Base-by-base conservation (phyloP, 495 filamentous ascomycete genomes). In the Echria macrotheca region DNA sequence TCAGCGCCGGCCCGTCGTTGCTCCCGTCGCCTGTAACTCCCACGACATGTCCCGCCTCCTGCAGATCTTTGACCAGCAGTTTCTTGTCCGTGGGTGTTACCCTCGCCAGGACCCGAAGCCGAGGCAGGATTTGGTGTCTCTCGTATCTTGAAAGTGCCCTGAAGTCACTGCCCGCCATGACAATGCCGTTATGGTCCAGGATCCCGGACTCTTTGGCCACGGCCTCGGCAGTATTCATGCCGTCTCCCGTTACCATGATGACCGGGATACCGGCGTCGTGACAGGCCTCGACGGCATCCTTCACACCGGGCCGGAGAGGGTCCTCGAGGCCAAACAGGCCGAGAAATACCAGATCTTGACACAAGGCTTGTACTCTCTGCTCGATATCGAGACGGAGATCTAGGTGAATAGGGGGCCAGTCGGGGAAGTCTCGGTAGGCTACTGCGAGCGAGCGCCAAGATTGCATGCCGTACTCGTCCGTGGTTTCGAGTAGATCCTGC, bases 11-110 rank as follows among this genome's bases (percentile, higher is more conserved):
- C 1, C 85, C 89, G 69, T 96, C 90, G 52, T 96, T 96, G 43
- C 89, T 94, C 22, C 89, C 90, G 63, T 96, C 89, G 47, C 90
- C 90, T 52, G 89, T 96, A 14, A 96, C 91, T 32, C 91, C 90
- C 41, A 95, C 91, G 12, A 86, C 95, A 64, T 95, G 89, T 10
- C 87, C 87, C 21, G 91, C 71, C 49, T 86, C 86, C 67, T 90
- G 93, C 25, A 95, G 75, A 28, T 80, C 76, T 52, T 79, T 81
- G 21, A 95, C 90, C 26, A 95, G 74, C 21, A 82, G 82, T 45
- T 85, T 77, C 66, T 95, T 95, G 59, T 95, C 88, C 11, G 89
- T 84, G 2, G 88, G 88, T 44, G 83, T 89, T 1, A 87, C 94
- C 32, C 89, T 77, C 23, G 89, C 89, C 47, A 95, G 80, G 4